These are phyloP conservation scores for Pythium volutum DNA, from an alignment of 352 stramenopile genomes.

Conservation along the genomic window DNA sequence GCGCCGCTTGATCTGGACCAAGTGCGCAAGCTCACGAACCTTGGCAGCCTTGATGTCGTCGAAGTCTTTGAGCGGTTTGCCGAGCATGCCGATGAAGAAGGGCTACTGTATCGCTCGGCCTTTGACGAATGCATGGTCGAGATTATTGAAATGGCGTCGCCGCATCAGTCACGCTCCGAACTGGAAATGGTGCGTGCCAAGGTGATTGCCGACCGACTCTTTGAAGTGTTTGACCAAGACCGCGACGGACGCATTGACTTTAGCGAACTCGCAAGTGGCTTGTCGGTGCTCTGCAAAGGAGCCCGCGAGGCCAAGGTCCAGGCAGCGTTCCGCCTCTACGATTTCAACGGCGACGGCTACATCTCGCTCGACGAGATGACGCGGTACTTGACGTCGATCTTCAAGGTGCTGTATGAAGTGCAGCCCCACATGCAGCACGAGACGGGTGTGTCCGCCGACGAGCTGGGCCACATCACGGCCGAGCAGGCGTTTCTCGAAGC, in stretches of 20 bases:
- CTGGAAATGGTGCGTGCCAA: slow-evolving; percentile 62
- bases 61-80: slow-evolving; percentile 88
- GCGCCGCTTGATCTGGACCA: slow-evolving; percentile 75
- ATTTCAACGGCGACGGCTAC: slow-evolving; percentile 83
- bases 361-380: slow-evolving; percentile 88
- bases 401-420: slow-evolving; percentile 85
- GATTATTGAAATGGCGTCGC: slow-evolving; percentile 59
- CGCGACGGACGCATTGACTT: slow-evolving; percentile 80
- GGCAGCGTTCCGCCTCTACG: slow-evolving; percentile 80
- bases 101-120: slow-evolving; percentile 52
- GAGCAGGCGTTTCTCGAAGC: slow-evolving; percentile 86
- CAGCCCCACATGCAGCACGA: slow-evolving; percentile 68
- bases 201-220: slow-evolving; percentile 70
- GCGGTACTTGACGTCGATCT: slow-evolving; percentile 83
- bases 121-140: slow-evolving; percentile 77
- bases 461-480: slow-evolving; percentile 75
- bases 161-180: slow-evolving; percentile 48
- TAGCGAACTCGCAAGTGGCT: slow-evolving; percentile 78
- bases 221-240: slow-evolving; percentile 80
- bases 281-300: slow-evolving; percentile 85
- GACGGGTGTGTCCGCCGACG: slow-evolving; percentile 64
- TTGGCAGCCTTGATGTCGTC: slow-evolving; percentile 78
- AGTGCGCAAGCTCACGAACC: slow-evolving; percentile 78
- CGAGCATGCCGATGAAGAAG: slow-evolving; percentile 55
- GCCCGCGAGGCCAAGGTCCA: slow-evolving; percentile 78